Percentiles rank a stretch among this genome's conserved stretches.
Conservation (phyloP, 768 basidiomycete genomes). For the Gelatoporia subvermispora region DNA sequence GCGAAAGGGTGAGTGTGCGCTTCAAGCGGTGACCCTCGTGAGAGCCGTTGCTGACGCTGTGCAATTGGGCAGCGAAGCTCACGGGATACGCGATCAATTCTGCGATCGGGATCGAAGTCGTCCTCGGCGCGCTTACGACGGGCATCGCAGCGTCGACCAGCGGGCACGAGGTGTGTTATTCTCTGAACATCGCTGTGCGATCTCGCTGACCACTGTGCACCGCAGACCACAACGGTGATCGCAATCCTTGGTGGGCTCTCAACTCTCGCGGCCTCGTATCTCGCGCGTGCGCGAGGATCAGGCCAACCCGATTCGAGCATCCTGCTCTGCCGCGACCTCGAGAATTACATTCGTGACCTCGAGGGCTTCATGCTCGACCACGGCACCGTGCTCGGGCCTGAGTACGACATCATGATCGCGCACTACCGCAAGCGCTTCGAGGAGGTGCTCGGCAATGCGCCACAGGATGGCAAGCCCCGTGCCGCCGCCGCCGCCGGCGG, state of each 20-base stretch:
- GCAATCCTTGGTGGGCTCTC: constrained; percentile 52
- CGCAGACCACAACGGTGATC: constrained; percentile 34
- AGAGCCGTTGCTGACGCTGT: constrained; percentile 13
- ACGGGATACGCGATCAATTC: constrained; percentile 33
- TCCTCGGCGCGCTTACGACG: constrained; percentile 64
- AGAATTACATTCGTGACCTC: constrained; percentile 62
- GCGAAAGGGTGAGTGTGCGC: constrained; percentile 32
- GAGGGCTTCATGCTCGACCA: constrained; percentile 54
- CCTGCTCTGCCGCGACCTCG: constrained; percentile 52
- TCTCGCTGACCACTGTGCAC: constrained; percentile 3
- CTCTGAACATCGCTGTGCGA: background rate
- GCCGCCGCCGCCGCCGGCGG: too few species aligned
- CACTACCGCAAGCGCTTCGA: constrained; percentile 40
- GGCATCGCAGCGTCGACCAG: constrained; percentile 51
- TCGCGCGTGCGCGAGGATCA: constrained; percentile 65
- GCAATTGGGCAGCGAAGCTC: constrained; percentile 21
- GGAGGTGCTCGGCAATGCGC: constrained; percentile 38
- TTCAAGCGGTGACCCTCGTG: background rate
- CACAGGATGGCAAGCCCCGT: constrained; percentile 11
- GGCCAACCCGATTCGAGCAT: constrained; percentile 64
- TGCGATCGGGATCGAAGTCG: constrained; percentile 59
- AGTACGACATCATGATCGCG: constrained; percentile 27
- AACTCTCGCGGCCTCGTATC: constrained; percentile 66
- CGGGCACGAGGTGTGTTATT: constrained; percentile 11
- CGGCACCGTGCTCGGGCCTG: constrained; percentile 33